phyloP scores from a whole-genome alignment of 1,284 basidiomycete genomes.

The Marasmius sp. region DNA sequence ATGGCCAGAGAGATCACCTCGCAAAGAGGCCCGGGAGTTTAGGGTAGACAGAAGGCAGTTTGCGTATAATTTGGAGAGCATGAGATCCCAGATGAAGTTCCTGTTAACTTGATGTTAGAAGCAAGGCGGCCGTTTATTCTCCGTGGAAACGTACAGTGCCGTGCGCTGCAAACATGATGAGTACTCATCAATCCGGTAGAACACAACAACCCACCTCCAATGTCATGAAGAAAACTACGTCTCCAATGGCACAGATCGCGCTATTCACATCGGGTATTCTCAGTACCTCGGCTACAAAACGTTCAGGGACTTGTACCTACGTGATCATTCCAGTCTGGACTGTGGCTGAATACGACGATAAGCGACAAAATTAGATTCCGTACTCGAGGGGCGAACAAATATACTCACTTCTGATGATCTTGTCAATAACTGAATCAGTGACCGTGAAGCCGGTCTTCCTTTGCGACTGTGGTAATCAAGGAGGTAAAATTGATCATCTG shows the following conservation, averaged over 20 bases:
- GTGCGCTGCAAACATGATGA: constrained; percentile 3
- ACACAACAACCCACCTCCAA: constrained; percentile 21
- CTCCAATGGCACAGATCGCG: constrained; percentile 39
- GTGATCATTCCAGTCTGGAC: constrained; percentile 49
- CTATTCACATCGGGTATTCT: constrained; percentile 16
- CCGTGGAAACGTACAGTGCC: constrained; percentile 3
- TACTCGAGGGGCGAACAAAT: background rate
- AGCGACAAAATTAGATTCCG: background rate
- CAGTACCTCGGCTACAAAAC: background rate
- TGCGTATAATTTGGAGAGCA: constrained; percentile 24
- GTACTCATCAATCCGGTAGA: background rate
- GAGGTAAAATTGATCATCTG: background rate
- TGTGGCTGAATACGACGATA: constrained; percentile 33
- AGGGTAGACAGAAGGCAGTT: constrained; percentile 28
- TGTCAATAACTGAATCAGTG: constrained; percentile 45
- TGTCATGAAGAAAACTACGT: constrained; percentile 48
- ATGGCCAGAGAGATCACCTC: background rate
- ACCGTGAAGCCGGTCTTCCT: constrained; percentile 43
- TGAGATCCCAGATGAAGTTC: constrained; percentile 27
- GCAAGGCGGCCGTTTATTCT: background rate
- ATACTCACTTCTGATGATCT: constrained; percentile 42
- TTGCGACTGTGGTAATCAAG: constrained; percentile 28
- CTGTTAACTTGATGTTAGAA: background rate
- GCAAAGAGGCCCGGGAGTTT: constrained; percentile 17
- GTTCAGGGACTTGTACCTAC: constrained; percentile 21